Conservation (phyloP, 1,284 basidiomycete genomes). For the Exsudoporus floridanus region DNA sequence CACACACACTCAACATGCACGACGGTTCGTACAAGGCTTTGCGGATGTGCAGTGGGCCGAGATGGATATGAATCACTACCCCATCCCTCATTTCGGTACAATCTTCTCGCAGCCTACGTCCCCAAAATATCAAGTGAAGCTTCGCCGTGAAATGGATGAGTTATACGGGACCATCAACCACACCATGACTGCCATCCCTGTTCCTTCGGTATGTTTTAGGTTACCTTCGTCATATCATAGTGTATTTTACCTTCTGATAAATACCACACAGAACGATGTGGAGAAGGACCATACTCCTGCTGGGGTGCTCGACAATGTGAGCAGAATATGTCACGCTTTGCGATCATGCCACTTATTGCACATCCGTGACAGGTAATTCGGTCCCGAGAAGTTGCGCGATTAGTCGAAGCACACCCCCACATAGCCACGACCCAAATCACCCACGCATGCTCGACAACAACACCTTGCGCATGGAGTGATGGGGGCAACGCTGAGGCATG, state of each 20-base stretch:
- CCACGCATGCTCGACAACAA: background rate
- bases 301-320: background rate
- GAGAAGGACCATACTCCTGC: accelerated
- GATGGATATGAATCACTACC: background rate
- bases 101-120: background rate
- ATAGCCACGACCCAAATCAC: background rate
- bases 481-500: background rate
- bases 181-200: no score
- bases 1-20: background rate
- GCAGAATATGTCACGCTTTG: no score
- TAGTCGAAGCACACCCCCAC: background rate
- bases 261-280: background rate
- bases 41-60: background rate
- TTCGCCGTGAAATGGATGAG: background rate
- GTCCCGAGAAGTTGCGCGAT: background rate
- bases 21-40: background rate
- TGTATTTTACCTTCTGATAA: background rate
- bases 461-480: background rate
- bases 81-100: no score
- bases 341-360: background rate
- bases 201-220: background rate
- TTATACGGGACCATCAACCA: background rate
- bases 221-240: background rate
- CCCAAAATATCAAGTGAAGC: background rate
- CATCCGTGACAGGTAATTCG: background rate